Evolutionary conservation across 495 filamentous ascomycete genomes (phyloP), one percentile per base, ranked within the genome.

Genomic region (Talaromyces trachyspermus): DNA sequence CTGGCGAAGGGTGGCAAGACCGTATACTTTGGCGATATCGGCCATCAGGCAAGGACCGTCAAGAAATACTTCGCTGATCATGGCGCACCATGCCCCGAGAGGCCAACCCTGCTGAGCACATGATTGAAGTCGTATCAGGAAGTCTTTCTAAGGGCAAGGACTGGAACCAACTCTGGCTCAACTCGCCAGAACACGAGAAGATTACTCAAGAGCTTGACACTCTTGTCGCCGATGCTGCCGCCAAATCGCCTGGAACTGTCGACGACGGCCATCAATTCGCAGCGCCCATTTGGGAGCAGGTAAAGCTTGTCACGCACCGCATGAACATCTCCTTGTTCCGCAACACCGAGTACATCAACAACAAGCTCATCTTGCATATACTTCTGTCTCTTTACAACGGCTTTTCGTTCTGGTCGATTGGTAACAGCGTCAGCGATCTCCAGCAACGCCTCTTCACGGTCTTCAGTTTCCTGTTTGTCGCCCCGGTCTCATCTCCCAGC

Each of bases 91-190:
- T 88, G 60, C 85, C 85, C 1, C 47, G 67, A 2, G 77, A 82
- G 5, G 80, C 83, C 10, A 97, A 76, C 49, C 89, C 89, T n/a
- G 90, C 90, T 7, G 91, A 95, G 59, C 89, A 86, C 77, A 95
- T 96, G 86, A 74, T 96, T 27, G 88, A 95, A 56, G 84, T 86
- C 43, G 90, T 89, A 37, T 60, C 64, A 11, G 64, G 65, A 2
- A 27, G 56, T 10, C 53, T 66, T 1, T 62, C 60, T 22, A 63
- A 66, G 24, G 61, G 58, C 33, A 56, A 71, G 8, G 71, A 84
- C 53, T 86, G 83, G 83, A 71, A 77, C 54, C 63, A 81, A 27
- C 70, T 82, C 49, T 86, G 83, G 83, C 62, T 70, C 10, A 71
- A 76, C 22, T 83, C 79, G 2, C 57, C 74, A 1, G 71, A 83